Evolutionary conservation across 352 stramenopile genomes (phyloP), one percentile per base, ranked within the genome.

Genomic region (Phytophthora constricta): DNA sequence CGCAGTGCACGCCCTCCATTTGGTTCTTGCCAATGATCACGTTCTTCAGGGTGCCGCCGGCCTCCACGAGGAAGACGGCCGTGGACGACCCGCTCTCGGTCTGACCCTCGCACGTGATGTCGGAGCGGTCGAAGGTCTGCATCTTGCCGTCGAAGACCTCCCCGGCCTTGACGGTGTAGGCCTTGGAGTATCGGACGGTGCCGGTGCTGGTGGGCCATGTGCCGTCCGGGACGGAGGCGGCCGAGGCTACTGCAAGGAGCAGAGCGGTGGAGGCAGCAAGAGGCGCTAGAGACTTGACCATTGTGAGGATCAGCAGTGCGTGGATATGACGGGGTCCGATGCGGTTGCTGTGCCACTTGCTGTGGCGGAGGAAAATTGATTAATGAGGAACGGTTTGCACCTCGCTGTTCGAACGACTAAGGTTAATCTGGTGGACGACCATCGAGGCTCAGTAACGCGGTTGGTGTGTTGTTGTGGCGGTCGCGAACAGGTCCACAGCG

Each of bases 331-430:
- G 43, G 25, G 56, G 31, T 39, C 31, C 31, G 34, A 42, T 42
- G 11, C 34, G 34, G 16, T 33, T 65, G 41, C 28, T 60, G 42
- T n/a, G 34, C 50, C 59, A 60, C 59, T 66, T 65, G 58, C 27
- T 66, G 47, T 50, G 19, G 48, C 20, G 31, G 48, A 61, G 60
- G 42, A 27, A 19, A 68, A 46, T 68, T 68, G 50, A 41, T 52
- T 56, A 68, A 68, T 68, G 60, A 62, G 27, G 37, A 50, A 14
- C n/a, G n/a, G n/a, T n/a, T n/a, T n/a, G n/a, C n/a, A n/a, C n/a
- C n/a, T 41, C 11, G 19, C 8, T 43, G 11, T 49, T 22, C 9
- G 41, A 50, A 34, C 23, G 27, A 55, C 27, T 33, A 49, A 50
- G 16, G 47, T 47, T 26, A 27, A 14, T 47, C 34, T 10, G 10